Evolutionary conservation across 2,329 filamentous ascomycete species (phyloP).

Genomic region (Coniochaeta prunicola): DNA sequence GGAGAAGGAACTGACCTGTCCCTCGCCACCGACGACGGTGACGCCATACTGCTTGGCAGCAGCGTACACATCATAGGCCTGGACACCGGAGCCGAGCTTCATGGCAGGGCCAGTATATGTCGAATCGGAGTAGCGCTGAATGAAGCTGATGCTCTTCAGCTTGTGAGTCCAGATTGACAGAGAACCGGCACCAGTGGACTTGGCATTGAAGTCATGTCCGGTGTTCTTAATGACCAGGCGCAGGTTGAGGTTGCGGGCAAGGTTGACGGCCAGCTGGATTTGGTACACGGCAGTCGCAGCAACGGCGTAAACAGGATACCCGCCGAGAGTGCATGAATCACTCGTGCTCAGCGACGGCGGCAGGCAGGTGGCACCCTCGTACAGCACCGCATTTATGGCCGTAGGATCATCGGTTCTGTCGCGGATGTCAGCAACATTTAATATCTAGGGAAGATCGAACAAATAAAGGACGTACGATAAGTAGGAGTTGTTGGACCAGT

Average conservation of each 20-base stretch:
- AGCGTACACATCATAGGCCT: constrained; percentile 39
- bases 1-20: constrained; percentile 16
- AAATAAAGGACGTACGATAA: constrained; percentile 8
- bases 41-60: constrained; percentile 36
- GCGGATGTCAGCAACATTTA: neutral
- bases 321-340: constrained; percentile 27
- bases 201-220: constrained; percentile 41
- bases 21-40: constrained; percentile 40
- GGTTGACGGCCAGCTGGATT: constrained; percentile 31
- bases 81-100: constrained; percentile 43
- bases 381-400: constrained; percentile 22
- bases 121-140: constrained; percentile 4
- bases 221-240: constrained; percentile 39
- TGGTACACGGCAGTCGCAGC: constrained; percentile 28
- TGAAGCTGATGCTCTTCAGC: constrained; percentile 13
- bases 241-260: constrained; percentile 29
- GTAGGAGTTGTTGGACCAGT: constrained; percentile 12
- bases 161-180: constrained; percentile 20
- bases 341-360: constrained; percentile 4
- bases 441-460: neutral
- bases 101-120: constrained; percentile 12
- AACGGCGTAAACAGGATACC: constrained; percentile 29
- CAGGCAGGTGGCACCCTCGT: constrained; percentile 26
- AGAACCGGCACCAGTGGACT: constrained; percentile 27
- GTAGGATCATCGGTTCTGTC: constrained; percentile 12